Base-by-base conservation (phyloP, 2,329 filamentous ascomycete genomes). In the Penicillium sp. region DNA sequence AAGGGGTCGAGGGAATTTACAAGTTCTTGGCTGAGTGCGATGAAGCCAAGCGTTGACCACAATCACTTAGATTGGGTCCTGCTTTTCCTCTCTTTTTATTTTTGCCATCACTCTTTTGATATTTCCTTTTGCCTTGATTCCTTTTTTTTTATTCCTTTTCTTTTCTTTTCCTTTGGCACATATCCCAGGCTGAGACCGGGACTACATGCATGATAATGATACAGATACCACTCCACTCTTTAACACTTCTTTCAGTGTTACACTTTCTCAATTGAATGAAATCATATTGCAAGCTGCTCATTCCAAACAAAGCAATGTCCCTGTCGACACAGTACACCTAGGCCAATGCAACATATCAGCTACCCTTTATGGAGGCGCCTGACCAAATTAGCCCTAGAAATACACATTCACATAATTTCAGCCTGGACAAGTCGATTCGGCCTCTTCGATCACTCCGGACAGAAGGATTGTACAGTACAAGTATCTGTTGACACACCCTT, bases 11-110 rank as follows among this genome's bases (percentile, higher is more conserved):
- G 66, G 86, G 86, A 3, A 87, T 89, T 34, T 85, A 87, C 65
- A 79, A 79, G 50, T 89, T 89, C 67, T 77, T 89, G 57, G 82
- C 86, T 64, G 81, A 87, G 61, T 87, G 86, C 64, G 85, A 88
- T 70, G 73, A 75, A 41, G 78, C 78, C 34, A 72, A 64, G 64
- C 71, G 58, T 61, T 60, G 47, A 60, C 19, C 23, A 33, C 9
- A 41, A 16, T 21, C 15, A 27, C 10, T 36, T 31, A 6, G 1
- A n/a, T 25, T 29, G 9, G 16, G 29, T 11, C 3, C 4, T 27
- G 1, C 7, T 19, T 48, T 15, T 21, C 19, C 36, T 15, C 10
- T 40, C 55, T 29, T 38, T 58, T 21, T 15, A 44, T 57, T 53
- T 50, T 45, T 53, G n/a, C 10, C 25, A 38, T 33, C 43, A 10